Base-by-base conservation (phyloP, 2,329 filamentous ascomycete genomes). In the Fusarium temperatum region DNA sequence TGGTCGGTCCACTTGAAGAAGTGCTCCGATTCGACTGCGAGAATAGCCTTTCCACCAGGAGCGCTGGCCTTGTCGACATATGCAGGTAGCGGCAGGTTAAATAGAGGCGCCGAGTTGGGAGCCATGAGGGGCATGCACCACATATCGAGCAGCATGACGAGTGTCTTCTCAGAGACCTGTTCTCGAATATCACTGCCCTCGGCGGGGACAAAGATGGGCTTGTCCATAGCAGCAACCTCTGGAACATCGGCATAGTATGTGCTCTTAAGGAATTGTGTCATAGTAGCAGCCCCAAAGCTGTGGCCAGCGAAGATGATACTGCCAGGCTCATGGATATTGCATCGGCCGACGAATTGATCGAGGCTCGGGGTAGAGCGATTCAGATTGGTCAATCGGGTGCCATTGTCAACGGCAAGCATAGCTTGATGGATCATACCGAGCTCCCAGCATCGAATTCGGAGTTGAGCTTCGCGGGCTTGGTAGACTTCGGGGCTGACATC, bases 1-100 rank as follows among this genome's bases (percentile, higher is more conserved):
- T 97, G 93, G 47, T 91, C 88, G 0, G 84, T 86, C 94, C 94
- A 97, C 69, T 93, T 93, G 84, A 88, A 92, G 81, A 97, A 97
- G 39, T 90, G 89, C 77, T 94, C 90, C 2, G 92, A 94, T 70
- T 94, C 90, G 54, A 97, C 86, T 0, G 92, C 91, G 2, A 97
- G 85, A 2, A 95, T 81, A 5, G 87, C 90, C 18, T 83, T 82
- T 79, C 92, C 87, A 14, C 88, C 88, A 0, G 87, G 84, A 0
- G 86, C 87, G 22, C 86, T 83, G 5, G 85, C 78, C 3, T 83
- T 82, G 56, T 86, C 82, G 28, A 86, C 85, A 78, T 94, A 94
- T 24, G 86, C 88, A 0, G 94, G 94, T 32, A 97, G 84, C 0
- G 94, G 92, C n/a, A 92, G 87, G n/a, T 90, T 85, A 82, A 89